A percentile compares a stretch with the other conserved stretches of the same genome.
These are phyloP conservation scores for Trypanosomatidae sp. DNA, from an alignment of 208 protist genomes.

Conservation along the genomic window DNA sequence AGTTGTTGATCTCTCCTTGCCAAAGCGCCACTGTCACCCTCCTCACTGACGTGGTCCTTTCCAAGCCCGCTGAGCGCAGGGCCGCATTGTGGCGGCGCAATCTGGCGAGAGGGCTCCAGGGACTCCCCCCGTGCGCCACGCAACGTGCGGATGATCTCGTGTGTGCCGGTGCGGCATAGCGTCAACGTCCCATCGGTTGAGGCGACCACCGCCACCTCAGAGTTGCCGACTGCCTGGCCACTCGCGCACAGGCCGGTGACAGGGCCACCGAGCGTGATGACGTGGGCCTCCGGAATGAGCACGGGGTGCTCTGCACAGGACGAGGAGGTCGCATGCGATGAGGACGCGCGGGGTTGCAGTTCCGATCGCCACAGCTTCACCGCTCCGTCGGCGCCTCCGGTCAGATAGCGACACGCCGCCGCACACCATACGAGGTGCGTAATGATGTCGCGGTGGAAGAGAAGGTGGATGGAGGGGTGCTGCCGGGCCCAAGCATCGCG, in stretches of 20 bases:
- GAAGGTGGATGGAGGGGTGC: constrained; percentile 70
- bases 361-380: constrained; percentile 85
- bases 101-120: constrained; percentile 2
- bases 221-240: constrained; percentile 51
- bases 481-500: constrained; percentile 55
- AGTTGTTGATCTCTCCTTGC: not conserved
- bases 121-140: constrained; percentile 55
- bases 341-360: constrained; percentile 40
- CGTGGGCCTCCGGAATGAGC: constrained; percentile 74
- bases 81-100: constrained; percentile 7
- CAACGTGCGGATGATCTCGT: constrained; percentile 79
- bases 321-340: not conserved
- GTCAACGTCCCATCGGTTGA: constrained; percentile 86
- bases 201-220: constrained; percentile 67
- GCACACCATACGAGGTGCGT: constrained; percentile 56
- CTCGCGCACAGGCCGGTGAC: constrained; percentile 70
- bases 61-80: not conserved
- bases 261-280: constrained; percentile 55
- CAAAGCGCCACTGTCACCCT: not conserved
- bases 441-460: constrained; percentile 80
- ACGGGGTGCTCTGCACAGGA: not conserved
- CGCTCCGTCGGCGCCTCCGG: constrained; percentile 68
- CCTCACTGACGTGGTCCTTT: constrained; percentile 3
- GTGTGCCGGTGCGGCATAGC: constrained; percentile 60
- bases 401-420: constrained; percentile 66